Conservation (phyloP, 257 asterid species). For the Jacaranda mimosifolia region DNA sequence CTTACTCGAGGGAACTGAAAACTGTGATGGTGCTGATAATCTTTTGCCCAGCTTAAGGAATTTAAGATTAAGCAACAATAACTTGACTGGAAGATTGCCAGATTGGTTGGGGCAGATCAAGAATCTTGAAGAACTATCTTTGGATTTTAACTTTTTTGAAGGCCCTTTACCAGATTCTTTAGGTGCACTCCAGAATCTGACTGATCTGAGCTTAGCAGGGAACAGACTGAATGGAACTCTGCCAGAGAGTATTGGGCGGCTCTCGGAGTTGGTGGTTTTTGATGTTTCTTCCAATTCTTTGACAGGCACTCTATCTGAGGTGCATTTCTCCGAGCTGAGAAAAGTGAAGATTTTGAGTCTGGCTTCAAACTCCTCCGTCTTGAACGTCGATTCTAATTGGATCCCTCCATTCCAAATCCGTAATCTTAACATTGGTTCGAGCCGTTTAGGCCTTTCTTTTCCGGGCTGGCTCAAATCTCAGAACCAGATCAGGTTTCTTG, state of each 20-base stretch:
- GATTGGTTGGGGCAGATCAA: slow-evolving; percentile 51
- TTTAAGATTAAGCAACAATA: slow-evolving; percentile 43
- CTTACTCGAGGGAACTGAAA: slow-evolving; percentile 42
- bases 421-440: slow-evolving; percentile 54
- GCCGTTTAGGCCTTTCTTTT: slow-evolving; percentile 54
- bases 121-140: slow-evolving; percentile 43
- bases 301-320: slow-evolving; percentile 48
- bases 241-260: slow-evolving; percentile 50
- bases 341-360: slow-evolving; percentile 42
- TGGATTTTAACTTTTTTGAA: slow-evolving; percentile 49
- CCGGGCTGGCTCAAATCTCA: slow-evolving; percentile 64
- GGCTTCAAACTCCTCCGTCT: slow-evolving; percentile 46
- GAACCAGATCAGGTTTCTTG: slow-evolving; percentile 46
- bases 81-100: slow-evolving; percentile 50
- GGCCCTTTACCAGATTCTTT: slow-evolving; percentile 60
- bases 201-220: slow-evolving; percentile 36
- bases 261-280: slow-evolving; percentile 44
- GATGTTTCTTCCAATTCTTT: slow-evolving; percentile 51
- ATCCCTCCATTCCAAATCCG: slow-evolving; percentile 54
- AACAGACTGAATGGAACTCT: slow-evolving; percentile 55
- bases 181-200: slow-evolving; percentile 46
- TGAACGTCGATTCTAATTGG: slow-evolving; percentile 55
- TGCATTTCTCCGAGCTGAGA: slow-evolving; percentile 47
- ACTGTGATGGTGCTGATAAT: slow-evolving; percentile 28
- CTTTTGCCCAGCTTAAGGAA: slow-evolving; percentile 43